Base-by-base conservation (phyloP, 2,329 filamentous ascomycete genomes). In the Clonostachys solani region DNA sequence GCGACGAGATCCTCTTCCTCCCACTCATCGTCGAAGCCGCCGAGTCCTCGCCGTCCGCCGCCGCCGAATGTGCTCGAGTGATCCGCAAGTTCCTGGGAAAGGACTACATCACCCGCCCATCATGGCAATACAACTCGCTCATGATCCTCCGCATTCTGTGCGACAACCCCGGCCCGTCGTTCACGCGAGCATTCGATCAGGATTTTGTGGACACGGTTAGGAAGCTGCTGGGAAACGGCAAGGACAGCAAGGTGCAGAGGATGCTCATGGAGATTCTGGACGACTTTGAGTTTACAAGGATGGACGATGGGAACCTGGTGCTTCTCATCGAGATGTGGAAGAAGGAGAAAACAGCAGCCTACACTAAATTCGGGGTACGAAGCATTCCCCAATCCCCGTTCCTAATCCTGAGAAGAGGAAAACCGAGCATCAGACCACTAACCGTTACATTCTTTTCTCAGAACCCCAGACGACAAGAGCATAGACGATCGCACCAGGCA, bases 1-100 rank as follows among this genome's bases (percentile, higher is more conserved):
- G 86, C 61, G 88, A 95, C 65, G 94, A 97, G 72, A 91, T 95
- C 52, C 84, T 96, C 50, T 89, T 92, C 62, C 86, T 97, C 35
- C 94, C 94, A 9, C 82, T 86, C 49, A 96, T 99, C 55, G 94
- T 99, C 71, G 94, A 97, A 61, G 83, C 87, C 45, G 92, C 92
- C 73, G 94, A 97, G 66, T 96, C 92, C 29, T 95, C 89, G 42
- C 92, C 94, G 9, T 73, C 76, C 42, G 94, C 94, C 6, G 92
- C 92, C 19, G 83, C 85, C 53, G 87, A 92, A 58, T 89, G 89
- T 56, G 90, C 91, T 44, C 74, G 81, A 54, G 75, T 87, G 54
- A 89, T 97, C 61, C 87, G 89, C 62, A 92, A 89, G 65, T 92
- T 86, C 64, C 74, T 99, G 50, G 78, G 82, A 56, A 86, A 84